phyloP scores from a whole-genome alignment of 352 stramenopile species.

The Blastocystis hominis region DNA sequence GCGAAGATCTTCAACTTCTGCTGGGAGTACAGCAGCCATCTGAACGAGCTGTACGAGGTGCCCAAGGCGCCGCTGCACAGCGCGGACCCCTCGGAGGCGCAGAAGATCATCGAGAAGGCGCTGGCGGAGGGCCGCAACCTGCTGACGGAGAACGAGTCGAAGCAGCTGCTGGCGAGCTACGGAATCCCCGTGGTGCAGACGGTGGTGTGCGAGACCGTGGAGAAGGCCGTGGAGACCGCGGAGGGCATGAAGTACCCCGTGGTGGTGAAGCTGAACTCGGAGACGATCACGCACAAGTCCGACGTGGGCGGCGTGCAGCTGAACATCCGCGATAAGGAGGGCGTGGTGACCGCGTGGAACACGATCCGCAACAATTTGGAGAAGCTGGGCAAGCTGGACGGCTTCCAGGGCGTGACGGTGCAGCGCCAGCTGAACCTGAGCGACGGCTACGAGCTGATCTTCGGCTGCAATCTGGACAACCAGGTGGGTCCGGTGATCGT shows the following conservation, averaged over 20 bases:
- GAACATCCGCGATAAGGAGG: conserved; percentile 29
- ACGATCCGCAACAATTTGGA: conserved; percentile 52
- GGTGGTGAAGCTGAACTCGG: conserved; percentile 53
- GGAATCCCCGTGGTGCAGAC: conserved; percentile 50
- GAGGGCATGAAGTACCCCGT: conserved; percentile 49
- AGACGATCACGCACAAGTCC: conserved; percentile 56
- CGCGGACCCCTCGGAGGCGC: not conserved
- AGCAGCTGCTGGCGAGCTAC: conserved; percentile 36
- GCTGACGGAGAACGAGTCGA: conserved; percentile 48
- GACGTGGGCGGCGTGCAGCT: conserved; percentile 47
- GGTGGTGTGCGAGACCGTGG: conserved; percentile 37
- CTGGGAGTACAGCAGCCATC: conserved; percentile 33
- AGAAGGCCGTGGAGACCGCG: conserved; percentile 16
- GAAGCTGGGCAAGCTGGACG: conserved; percentile 45
- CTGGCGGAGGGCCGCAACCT: conserved; percentile 1
- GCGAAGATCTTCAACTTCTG: conserved; percentile 55
- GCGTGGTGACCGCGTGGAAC: conserved; percentile 16
- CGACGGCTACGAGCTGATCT: conserved; percentile 54
- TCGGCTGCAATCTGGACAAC: conserved; percentile 37
- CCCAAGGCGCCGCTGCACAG: not conserved
- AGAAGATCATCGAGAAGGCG: conserved; percentile 27
- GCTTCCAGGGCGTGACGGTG: conserved; percentile 57
- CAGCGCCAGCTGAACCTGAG: conserved; percentile 49
- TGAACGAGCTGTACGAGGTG: conserved; percentile 16
- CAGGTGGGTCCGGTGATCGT: conserved; percentile 57